Percentiles rank a stretch among this genome's conserved stretches.
phyloP scores from a whole-genome alignment of 768 basidiomycete genomes.

The Amanita rubescens region DNA sequence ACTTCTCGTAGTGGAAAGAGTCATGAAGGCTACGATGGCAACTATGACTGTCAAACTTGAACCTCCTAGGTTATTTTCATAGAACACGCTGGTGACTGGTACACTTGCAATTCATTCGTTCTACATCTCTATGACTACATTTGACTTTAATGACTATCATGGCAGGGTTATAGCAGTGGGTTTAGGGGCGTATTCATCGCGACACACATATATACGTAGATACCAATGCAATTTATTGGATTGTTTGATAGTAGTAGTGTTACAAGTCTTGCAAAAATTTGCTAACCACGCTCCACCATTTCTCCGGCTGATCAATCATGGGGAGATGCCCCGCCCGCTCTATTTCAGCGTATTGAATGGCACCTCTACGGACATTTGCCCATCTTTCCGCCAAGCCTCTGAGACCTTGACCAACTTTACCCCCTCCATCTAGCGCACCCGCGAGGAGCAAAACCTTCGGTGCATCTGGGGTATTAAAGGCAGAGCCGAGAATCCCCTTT shows the following conservation, averaged over 20 bases:
- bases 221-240: background rate
- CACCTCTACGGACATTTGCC: conserved; percentile 16
- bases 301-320: conserved; percentile 42
- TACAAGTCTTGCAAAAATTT: conserved; percentile 13
- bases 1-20: conserved; percentile 5
- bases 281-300: conserved; percentile 29
- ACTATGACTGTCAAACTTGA: too few relatives aligned
- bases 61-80: background rate
- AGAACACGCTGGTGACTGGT: background rate
- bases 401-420: conserved; percentile 35
- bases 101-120: background rate
- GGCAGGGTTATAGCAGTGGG: background rate
- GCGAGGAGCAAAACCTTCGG: conserved; percentile 34
- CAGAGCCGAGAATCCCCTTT: background rate
- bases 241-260: background rate
- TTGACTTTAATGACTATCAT: background rate
- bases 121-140: too few relatives aligned
- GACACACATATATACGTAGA: background rate
- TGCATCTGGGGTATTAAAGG: conserved; percentile 17
- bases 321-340: conserved; percentile 40
- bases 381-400: conserved; percentile 26
- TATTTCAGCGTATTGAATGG: conserved; percentile 27
- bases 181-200: too few relatives aligned
- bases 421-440: conserved; percentile 41
- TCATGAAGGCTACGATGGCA: background rate